Base-by-base conservation (phyloP, 1,284 basidiomycete species). In the Irpex lacteus region DNA sequence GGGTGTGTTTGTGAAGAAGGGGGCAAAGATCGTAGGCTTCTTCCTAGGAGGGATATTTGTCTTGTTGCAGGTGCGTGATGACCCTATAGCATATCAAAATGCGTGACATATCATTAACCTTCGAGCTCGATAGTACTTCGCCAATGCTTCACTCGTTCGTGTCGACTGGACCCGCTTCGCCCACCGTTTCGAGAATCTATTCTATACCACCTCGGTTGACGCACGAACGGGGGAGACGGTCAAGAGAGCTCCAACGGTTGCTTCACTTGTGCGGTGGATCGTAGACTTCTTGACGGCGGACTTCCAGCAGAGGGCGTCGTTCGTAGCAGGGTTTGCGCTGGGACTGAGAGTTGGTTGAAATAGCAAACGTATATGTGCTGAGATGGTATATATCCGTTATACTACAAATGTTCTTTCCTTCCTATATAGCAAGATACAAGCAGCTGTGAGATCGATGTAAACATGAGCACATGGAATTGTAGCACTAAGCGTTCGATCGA, bases 1-100 rank as follows among this genome's bases (percentile, higher is more conserved):
- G 0, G 96, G 96, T 0, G 84, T 98, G 0, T 98, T 98, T 73
- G 83, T 98, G 71, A 98, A 97, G 80, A 98, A 98, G 77, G 96
- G 96, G 36, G 87, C 91, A 47, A 95, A 90, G 74, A 80, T 87
- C 2, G 76, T 93, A 21, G 96, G 95, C 0, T 96, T 95, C 76
- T 76, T 91, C 61, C 78, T 98, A 9, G 95, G 95, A 7, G 95
- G 94, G 2, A 78, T 93, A 1, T 97, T 95, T 69, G 90, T 96
- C 18, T 75, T 96, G 58, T 83, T 96, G 15, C 94, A 96, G 87
- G 96, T 92, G 69, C 67, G 83, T n/a, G n/a, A n/a, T n/a, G n/a
- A n/a, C n/a, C n/a, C n/a, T n/a, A n/a, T n/a, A n/a, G n/a, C n/a
- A n/a, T n/a, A n/a, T n/a, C n/a, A n/a, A n/a, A n/a, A n/a, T n/a